A percentile compares a stretch with the other conserved stretches of the same genome.
Evolutionary conservation across 2,329 filamentous ascomycete genomes (phyloP).

Genomic region (Monosporascus ibericus): DNA sequence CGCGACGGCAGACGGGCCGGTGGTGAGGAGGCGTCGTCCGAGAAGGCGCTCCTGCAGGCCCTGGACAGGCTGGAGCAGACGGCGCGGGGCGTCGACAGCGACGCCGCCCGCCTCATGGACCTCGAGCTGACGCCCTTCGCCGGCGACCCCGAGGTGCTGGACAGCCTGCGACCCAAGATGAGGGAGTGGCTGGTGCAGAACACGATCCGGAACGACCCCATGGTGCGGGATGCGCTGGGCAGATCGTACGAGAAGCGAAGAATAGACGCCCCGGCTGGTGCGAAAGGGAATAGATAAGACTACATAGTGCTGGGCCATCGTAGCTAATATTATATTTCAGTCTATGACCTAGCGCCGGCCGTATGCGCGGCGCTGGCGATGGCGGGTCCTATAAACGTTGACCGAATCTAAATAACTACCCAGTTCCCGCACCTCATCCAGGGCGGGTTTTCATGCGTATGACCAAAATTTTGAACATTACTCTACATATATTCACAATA

Average conservation of each 20-base stretch:
- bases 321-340: too few species aligned
- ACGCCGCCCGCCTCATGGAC: constrained; percentile 63
- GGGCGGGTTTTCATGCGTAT: not conserved
- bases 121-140: constrained; percentile 78
- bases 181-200: constrained; percentile 87
- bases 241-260: constrained; percentile 58
- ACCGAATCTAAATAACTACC: too few species aligned
- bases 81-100: constrained; percentile 56
- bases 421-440: not conserved
- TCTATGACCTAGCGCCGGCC: not conserved
- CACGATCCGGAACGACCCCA: constrained; percentile 70
- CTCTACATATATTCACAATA: not conserved
- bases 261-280: constrained; percentile 56
- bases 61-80: constrained; percentile 61
- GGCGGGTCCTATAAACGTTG: not conserved
- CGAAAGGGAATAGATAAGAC: constrained; percentile 41
- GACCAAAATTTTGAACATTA: not conserved
- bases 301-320: too few species aligned
- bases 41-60: constrained; percentile 52
- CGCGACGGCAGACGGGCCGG: constrained; percentile 14
- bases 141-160: constrained; percentile 60
- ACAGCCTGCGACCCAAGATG: constrained; percentile 63
- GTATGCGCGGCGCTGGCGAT: not conserved
- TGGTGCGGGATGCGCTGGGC: constrained; percentile 75
- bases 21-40: constrained; percentile 26